Evolutionary conservation across 2,329 filamentous ascomycete genomes (phyloP).

Genomic region (Fusarium mexicanum): DNA sequence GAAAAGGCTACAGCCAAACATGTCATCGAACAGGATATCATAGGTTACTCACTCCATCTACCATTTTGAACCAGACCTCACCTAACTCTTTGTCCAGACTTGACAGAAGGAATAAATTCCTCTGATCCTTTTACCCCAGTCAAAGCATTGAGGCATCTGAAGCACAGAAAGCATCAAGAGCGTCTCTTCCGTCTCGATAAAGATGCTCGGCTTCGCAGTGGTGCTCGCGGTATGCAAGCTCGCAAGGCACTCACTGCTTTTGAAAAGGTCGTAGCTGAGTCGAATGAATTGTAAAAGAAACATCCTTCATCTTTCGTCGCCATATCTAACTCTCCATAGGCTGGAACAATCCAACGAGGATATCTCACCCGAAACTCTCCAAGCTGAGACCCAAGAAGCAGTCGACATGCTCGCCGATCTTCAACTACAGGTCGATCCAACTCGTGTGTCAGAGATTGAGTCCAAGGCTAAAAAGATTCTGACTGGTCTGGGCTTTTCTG

Average conservation of each 20-base stretch:
- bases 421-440: slow-evolving; percentile 73
- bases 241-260: slow-evolving; percentile 77
- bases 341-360: slow-evolving; percentile 63
- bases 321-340: slow-evolving; percentile 40
- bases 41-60: slow-evolving; percentile 56
- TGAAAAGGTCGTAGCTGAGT: slow-evolving; percentile 73
- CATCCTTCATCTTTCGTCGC: fast-evolving
- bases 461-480: slow-evolving; percentile 73
- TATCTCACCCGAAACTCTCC: slow-evolving; percentile 65
- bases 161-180: slow-evolving; percentile 69
- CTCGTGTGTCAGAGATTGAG: slow-evolving; percentile 72
- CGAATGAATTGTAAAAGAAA: slow-evolving; percentile 57
- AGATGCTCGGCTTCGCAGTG: slow-evolving; percentile 77
- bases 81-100: slow-evolving; percentile 47
- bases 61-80: not conserved
- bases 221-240: slow-evolving; percentile 77
- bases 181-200: slow-evolving; percentile 76
- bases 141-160: slow-evolving; percentile 68
- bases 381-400: slow-evolving; percentile 74
- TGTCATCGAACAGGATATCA: slow-evolving; percentile 68
- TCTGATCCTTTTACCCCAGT: slow-evolving; percentile 67
- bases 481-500: slow-evolving; percentile 75
- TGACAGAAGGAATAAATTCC: slow-evolving; percentile 68
- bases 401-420: slow-evolving; percentile 75
- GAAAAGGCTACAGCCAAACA: slow-evolving; percentile 67